A percentile compares a stretch with the other conserved stretches of the same genome.
phyloP scores from a whole-genome alignment of 352 stramenopile species.

The Pythium utonaiense region DNA sequence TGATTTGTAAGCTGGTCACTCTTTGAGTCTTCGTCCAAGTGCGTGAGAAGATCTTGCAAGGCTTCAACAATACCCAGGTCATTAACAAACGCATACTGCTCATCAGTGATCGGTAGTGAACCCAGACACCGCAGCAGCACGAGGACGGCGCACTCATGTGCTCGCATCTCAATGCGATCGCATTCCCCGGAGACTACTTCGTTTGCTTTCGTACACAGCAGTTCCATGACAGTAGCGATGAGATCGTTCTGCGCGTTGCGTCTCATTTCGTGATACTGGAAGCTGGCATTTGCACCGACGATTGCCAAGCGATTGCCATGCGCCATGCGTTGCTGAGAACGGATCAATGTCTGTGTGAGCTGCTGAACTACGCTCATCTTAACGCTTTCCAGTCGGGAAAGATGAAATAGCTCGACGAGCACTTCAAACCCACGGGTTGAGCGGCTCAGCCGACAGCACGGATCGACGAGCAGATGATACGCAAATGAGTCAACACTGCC shows the following conservation, averaged over 20 bases:
- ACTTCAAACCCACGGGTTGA: constrained; percentile 20
- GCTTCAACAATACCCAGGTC: constrained; percentile 17
- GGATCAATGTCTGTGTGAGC: constrained; percentile 1
- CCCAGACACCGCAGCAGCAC: constrained; percentile 12
- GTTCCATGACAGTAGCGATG: constrained; percentile 1
- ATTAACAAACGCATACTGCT: constrained; percentile 27
- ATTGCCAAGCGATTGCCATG: background rate
- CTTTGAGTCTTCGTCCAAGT: background rate
- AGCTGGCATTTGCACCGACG: background rate
- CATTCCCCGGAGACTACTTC: background rate
- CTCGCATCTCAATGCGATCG: background rate
- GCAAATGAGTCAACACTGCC: constrained; percentile 8
- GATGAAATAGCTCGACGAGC: constrained; percentile 8
- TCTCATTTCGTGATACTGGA: constrained; percentile 14
- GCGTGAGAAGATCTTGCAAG: background rate
- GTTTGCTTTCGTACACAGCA: constrained; percentile 8
- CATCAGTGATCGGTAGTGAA: constrained; percentile 7
- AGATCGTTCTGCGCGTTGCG: constrained; percentile 18
- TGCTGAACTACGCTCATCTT: constrained; percentile 2
- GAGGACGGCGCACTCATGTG: background rate
- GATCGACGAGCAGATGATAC: constrained; percentile 12
- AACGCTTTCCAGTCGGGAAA: constrained; percentile 6
- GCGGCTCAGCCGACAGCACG: constrained; percentile 15
- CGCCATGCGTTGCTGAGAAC: background rate
- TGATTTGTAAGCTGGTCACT: background rate